Percentiles rank a stretch among this genome's conserved stretches.
phyloP scores from a whole-genome alignment of 441 rosid genomes.

The Gossypium schwendimanii region DNA sequence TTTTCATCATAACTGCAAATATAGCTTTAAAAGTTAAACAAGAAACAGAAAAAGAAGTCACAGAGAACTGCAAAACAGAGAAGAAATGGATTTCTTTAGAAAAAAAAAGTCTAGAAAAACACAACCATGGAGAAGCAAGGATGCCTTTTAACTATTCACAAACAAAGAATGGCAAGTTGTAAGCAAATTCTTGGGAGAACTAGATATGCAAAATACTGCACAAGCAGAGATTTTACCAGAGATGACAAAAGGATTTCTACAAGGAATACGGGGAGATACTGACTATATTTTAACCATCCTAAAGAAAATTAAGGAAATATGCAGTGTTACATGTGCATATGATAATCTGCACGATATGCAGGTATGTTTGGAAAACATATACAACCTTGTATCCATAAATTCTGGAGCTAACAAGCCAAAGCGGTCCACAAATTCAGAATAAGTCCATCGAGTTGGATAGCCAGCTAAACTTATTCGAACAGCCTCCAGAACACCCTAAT shows the following conservation, averaged over 20 bases:
- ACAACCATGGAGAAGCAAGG: neutral
- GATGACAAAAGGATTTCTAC: neutral
- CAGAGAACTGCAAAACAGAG: neutral
- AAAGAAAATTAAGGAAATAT: neutral
- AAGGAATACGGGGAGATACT: neutral
- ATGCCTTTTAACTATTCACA: neutral
- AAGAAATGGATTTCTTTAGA: neutral
- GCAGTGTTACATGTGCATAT: neutral
- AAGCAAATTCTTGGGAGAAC: neutral
- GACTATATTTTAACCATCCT: neutral
- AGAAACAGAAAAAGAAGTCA: slow-evolving; percentile 7
- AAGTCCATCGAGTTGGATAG: slow-evolving; percentile 89
- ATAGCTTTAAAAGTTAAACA: slow-evolving; percentile 14
- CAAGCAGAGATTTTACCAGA: neutral
- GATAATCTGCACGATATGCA: neutral
- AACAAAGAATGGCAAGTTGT: neutral
- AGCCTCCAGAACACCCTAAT: slow-evolving; percentile 97
- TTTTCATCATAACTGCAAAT: slow-evolving; percentile 73
- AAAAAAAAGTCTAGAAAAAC: neutral
- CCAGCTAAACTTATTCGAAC: slow-evolving; percentile 98
- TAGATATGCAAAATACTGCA: neutral
- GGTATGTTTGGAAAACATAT: neutral
- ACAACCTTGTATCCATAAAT: slow-evolving; percentile 71
- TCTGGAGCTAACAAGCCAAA: slow-evolving; percentile 80
- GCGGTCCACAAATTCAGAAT: slow-evolving; percentile 89